Percentiles rank a stretch among this genome's conserved stretches.
Conservation (phyloP, 306 rosid species). For the Prosopis cineraria region DNA sequence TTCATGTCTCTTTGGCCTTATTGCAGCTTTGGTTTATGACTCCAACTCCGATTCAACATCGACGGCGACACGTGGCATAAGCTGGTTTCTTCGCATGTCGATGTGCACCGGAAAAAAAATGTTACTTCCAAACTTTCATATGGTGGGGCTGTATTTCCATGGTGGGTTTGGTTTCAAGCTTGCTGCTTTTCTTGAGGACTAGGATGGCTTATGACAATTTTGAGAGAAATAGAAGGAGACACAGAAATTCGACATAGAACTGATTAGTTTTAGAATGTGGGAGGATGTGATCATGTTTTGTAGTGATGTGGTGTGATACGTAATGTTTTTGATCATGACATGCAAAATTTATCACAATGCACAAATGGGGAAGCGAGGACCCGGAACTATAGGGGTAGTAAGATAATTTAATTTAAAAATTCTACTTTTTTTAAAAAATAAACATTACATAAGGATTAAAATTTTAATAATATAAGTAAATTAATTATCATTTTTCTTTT, state of each 20-base stretch:
- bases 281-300: too few relatives aligned
- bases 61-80: neutral
- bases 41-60: constrained; percentile 41
- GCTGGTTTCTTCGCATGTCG: constrained; percentile 43
- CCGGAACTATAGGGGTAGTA: too few relatives aligned
- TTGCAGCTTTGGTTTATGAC: constrained; percentile 68
- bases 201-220: constrained; percentile 53
- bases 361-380: too few relatives aligned
- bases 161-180: constrained; percentile 62
- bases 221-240: constrained; percentile 41
- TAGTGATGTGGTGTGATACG: too few relatives aligned
- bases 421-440: too few relatives aligned
- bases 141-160: constrained; percentile 75
- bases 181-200: constrained; percentile 65
- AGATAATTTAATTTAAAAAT: too few relatives aligned
- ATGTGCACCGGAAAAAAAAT: constrained; percentile 73
- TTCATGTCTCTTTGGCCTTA: constrained; percentile 54
- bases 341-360: too few relatives aligned
- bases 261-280: constrained; percentile 11
- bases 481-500: too few relatives aligned
- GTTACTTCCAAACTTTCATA: constrained; percentile 69
- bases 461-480: too few relatives aligned
- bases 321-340: too few relatives aligned
- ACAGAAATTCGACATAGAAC: neutral
- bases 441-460: too few relatives aligned